Conservation (phyloP, 805 yeast genomes). For the Ogataea methylovora region DNA sequence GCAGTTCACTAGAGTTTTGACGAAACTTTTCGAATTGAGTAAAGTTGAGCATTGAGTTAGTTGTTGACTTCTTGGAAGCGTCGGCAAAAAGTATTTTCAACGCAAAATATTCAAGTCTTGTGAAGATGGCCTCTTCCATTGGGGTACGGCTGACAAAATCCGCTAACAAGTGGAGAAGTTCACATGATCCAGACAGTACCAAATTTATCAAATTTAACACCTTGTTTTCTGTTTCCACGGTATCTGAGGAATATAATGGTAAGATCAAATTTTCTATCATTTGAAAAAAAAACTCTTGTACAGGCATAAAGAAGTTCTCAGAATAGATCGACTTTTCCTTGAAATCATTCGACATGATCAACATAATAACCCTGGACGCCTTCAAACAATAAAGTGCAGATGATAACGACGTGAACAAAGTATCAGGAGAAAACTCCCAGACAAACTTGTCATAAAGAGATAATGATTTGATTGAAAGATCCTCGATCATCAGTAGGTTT, state of each 20-base stretch:
- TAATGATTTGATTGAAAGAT: no score
- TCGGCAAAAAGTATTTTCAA: constrained; percentile 34
- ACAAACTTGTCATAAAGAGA: no score
- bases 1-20: constrained; percentile 24
- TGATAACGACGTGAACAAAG: no score
- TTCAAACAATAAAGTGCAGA: no score
- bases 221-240: background rate
- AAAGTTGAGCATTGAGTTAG: constrained; percentile 5
- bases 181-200: background rate
- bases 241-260: background rate
- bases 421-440: no score
- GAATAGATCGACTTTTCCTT: constrained; percentile 36
- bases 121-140: constrained; percentile 44
- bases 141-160: constrained; percentile 7
- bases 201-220: background rate
- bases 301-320: constrained; percentile 35
- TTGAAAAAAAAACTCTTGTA: constrained; percentile 31
- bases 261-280: constrained; percentile 6
- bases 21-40: constrained; percentile 16
- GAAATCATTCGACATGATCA: constrained; percentile 32
- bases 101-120: constrained; percentile 51
- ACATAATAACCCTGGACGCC: constrained; percentile 29
- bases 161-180: constrained; percentile 5
- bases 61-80: no score
- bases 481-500: no score